These are phyloP conservation scores for Claviceps lovelessii DNA, from an alignment of 2,329 filamentous ascomycete species.

Conservation along the genomic window DNA sequence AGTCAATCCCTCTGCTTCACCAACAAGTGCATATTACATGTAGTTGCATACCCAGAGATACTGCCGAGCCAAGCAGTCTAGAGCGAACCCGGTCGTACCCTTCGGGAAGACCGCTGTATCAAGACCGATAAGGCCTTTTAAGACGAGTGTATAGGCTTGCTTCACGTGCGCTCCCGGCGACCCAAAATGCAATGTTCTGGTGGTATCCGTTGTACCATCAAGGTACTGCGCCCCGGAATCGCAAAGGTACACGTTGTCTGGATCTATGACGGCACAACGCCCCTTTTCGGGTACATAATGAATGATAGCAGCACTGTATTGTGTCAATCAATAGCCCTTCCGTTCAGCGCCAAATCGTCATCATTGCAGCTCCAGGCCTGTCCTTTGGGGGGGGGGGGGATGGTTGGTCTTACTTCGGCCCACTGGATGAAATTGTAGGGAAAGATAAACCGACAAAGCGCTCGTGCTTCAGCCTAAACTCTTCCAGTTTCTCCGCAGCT, in stretches of 20 bases:
- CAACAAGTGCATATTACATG: not conserved
- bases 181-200: slow-evolving; percentile 83
- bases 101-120: slow-evolving; percentile 84
- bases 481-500: slow-evolving; percentile 81
- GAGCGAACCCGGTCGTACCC: slow-evolving; percentile 81
- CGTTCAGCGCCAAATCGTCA: not conserved
- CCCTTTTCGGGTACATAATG: slow-evolving; percentile 85
- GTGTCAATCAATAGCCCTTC: not conserved
- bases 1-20: not conserved
- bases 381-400: too few relatives aligned
- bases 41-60: slow-evolving; percentile 61
- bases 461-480: slow-evolving; percentile 51
- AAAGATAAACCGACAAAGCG: slow-evolving; percentile 86
- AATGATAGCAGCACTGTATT: slow-evolving; percentile 71
- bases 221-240: slow-evolving; percentile 95
- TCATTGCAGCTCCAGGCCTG: not conserved
- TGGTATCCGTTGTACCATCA: slow-evolving; percentile 93
- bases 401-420: slow-evolving; percentile 43
- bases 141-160: slow-evolving; percentile 81
- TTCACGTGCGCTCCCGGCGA: slow-evolving; percentile 69
- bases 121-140: slow-evolving; percentile 86
- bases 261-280: slow-evolving; percentile 70
- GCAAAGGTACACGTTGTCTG: slow-evolving; percentile 77
- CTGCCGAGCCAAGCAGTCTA: slow-evolving; percentile 80
- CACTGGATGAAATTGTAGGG: slow-evolving; percentile 89